These are phyloP conservation scores for Aaosphaeria arxii DNA, from an alignment of 2,329 filamentous ascomycete genomes.

Conservation along the genomic window DNA sequence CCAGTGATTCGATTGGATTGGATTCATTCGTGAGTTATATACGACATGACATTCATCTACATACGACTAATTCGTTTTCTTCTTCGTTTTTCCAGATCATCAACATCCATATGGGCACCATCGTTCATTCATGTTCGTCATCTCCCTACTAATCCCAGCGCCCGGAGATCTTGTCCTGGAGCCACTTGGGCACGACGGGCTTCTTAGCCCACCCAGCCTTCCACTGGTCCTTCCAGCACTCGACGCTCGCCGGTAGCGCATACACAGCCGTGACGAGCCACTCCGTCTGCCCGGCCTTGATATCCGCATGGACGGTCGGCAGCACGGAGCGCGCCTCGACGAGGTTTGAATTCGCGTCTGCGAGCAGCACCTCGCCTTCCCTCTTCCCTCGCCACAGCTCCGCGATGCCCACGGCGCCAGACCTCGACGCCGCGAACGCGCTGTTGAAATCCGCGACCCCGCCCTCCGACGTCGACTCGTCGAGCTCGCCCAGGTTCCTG, in stretches of 20 bases:
- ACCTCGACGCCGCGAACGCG: constrained; percentile 47
- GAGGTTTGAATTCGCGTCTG: constrained; percentile 77
- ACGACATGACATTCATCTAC: no score
- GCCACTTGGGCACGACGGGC: constrained; percentile 60
- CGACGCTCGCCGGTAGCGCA: constrained; percentile 60
- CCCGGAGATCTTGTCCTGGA: constrained; percentile 50
- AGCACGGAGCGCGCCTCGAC: constrained; percentile 70
- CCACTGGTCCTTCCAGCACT: constrained; percentile 46
- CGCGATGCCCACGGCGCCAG: constrained; percentile 51
- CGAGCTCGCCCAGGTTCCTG: constrained; percentile 48
- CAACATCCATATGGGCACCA: no score
- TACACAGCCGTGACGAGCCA: constrained; percentile 73
- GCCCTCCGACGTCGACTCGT: constrained; percentile 42
- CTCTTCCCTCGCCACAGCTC: constrained; percentile 45
- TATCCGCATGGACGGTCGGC: constrained; percentile 63
- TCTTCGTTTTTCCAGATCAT: no score
- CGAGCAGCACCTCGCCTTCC: constrained; percentile 65
- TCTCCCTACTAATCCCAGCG: constrained; percentile 16
- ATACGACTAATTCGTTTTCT: no score
- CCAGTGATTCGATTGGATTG: no score
- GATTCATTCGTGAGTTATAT: no score
- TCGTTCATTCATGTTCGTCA: background rate
- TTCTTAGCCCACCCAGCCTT: constrained; percentile 55
- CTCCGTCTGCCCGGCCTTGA: constrained; percentile 55
- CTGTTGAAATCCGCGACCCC: constrained; percentile 21